Base-by-base conservation (phyloP, 371 early-diverging fungal genomes). In the Actinomortierella ambigua region DNA sequence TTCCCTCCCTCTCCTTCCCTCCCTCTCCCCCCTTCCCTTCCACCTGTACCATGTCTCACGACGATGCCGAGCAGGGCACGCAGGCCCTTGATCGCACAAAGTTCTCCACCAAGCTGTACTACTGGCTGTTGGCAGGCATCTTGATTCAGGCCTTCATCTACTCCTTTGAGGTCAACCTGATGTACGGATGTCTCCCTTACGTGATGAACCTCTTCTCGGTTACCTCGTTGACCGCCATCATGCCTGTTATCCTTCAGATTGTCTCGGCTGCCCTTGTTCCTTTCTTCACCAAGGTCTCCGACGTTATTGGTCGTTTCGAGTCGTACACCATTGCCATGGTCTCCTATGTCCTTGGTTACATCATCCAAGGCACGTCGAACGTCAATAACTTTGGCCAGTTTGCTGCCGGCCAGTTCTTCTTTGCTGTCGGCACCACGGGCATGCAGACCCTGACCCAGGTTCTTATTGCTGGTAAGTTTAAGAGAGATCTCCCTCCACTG, bases 211-310 rank as follows among this genome's bases (percentile, higher is more conserved):
- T 46, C 18, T 76, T 81, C 23, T 6, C 55, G 7, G 54, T 61
- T 0, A 59, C 75, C 3, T 75, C 79, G 13, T 24, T 75, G 13
- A 24, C 58, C 18, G 61, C 65, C 26, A 41, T 80, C 20, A 62
- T 80, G 17, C 69, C 69, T 40, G 73, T 70, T 2, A 79, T 81
- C 18, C 66, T 77, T 24, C 69, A 69, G 53, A 75, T 79, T 46
- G 50, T 80, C 15, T 76, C 79, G 17, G 77, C 80, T 0, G 82
- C 73, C n/a, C 51, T 82, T 8, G 66, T 79, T 3, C 82, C 82
- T 22, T 76, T 82, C 59, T 82, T 79, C 55, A 69, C 79, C n/a
- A 82, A 82, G 50, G 58, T 79, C 17, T 70, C 80, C 2, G 82
- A 82, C 57, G 73, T 82, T 52, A 54, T 66, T 46, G 82, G 82